Conservation (phyloP, 2,329 filamentous ascomycete species). For the Cercospora sp. region DNA sequence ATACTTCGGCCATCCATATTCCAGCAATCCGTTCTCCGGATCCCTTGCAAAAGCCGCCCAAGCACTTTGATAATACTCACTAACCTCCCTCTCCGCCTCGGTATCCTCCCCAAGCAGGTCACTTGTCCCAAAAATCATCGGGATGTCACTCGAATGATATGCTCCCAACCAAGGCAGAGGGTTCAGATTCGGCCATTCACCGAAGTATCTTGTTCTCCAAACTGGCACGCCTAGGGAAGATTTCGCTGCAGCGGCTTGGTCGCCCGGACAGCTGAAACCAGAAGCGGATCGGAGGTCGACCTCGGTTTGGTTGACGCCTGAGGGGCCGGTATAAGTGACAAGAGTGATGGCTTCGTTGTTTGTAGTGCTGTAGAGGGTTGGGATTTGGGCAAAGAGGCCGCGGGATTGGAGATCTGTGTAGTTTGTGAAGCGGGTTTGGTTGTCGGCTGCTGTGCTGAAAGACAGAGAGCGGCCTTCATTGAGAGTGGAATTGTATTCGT, state of each 20-base stretch:
- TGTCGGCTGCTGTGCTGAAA: conserved; percentile 18
- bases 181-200: conserved; percentile 28
- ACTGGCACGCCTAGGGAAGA: conserved; percentile 32
- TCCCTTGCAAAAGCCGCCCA: conserved; percentile 41
- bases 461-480: conserved; percentile 13
- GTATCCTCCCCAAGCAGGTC: conserved; percentile 23
- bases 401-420: conserved; percentile 20
- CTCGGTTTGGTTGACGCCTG: conserved; percentile 21
- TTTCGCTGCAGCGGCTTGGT: conserved; percentile 44
- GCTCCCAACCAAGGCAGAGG: conserved; percentile 32
- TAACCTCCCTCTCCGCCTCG: conserved; percentile 21
- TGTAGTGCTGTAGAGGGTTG: conserved; percentile 17
- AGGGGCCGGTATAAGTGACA: conserved; percentile 10
- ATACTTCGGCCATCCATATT: conserved; percentile 27
- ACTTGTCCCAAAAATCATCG: conserved; percentile 37
- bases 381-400: conserved; percentile 19
- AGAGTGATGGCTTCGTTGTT: conserved; percentile 24
- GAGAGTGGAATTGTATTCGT: conserved; percentile 19
- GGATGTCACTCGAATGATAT: conserved; percentile 39
- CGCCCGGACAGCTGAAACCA: conserved; percentile 43
- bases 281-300: conserved; percentile 7
- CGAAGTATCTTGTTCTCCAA: conserved; percentile 37
- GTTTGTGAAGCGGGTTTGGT: conserved; percentile 24
- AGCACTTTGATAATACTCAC: conserved; percentile 34
- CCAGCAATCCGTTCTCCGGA: conserved; percentile 33